phyloP scores from a whole-genome alignment of 78 protist species.

The Diacronema lutheri region DNA sequence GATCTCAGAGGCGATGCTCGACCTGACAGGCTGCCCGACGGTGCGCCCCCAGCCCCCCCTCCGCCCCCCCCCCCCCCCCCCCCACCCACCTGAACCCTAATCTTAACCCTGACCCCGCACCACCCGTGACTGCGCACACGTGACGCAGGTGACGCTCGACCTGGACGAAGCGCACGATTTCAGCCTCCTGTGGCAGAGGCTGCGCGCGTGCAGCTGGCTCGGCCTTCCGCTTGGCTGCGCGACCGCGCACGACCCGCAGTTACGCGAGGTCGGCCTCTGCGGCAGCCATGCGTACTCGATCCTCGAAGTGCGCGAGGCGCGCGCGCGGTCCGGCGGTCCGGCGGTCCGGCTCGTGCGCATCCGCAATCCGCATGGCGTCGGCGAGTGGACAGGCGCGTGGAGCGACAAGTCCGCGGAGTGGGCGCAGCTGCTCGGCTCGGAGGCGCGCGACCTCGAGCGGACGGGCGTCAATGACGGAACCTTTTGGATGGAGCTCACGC shows the following conservation, averaged over 20 bases:
- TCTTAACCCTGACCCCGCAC: no score
- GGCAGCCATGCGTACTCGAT: constrained; percentile 41
- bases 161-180: not conserved
- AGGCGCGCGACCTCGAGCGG: constrained; percentile 1
- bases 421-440: not conserved
- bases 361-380: constrained; percentile 28
- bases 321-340: not conserved
- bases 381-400: constrained; percentile 43
- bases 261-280: constrained; percentile 11
- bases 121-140: no score
- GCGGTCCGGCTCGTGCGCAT: constrained; percentile 23
- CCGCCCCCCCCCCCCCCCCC: no score
- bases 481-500: constrained; percentile 3
- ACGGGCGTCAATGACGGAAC: constrained; percentile 42
- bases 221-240: constrained; percentile 35
- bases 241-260: not conserved
- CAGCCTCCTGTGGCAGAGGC: constrained; percentile 24
- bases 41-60: not conserved
- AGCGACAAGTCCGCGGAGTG: not conserved
- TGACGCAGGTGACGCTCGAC: constrained; percentile 1
- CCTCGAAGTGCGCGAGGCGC: constrained; percentile 29
- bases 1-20: constrained; percentile 39
- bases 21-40: constrained; percentile 15
- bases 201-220: not conserved
- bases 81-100: not conserved